A percentile compares a stretch with the other conserved stretches of the same genome.
Evolutionary conservation across 202 grass and related monocot species (phyloP).

Genomic region (Dendrocalamus latiflorus): DNA sequence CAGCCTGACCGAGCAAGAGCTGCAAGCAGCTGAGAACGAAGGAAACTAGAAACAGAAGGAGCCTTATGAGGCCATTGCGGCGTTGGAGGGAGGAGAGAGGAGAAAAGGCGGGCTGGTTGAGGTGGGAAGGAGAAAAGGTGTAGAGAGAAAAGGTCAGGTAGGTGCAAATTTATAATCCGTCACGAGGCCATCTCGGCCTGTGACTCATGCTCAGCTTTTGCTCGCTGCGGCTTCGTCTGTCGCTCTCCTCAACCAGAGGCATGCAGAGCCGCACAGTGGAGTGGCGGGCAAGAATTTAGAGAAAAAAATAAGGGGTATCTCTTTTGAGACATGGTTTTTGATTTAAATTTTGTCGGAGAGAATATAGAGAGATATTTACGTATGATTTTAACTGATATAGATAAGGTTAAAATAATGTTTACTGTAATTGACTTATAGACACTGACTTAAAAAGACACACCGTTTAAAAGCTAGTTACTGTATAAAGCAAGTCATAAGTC

Average conservation of each 20-base stretch:
- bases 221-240: not conserved
- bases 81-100: not conserved
- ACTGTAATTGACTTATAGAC: no score
- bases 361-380: no score
- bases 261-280: not conserved
- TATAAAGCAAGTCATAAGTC: no score
- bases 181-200: constrained; percentile 16
- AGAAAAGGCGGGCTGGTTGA: constrained; percentile 30
- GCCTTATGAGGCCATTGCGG: not conserved
- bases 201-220: constrained; percentile 16
- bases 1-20: not conserved
- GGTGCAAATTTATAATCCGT: constrained; percentile 24
- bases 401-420: no score
- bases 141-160: not conserved
- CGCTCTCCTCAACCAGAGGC: not conserved
- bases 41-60: not conserved
- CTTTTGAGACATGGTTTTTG: no score
- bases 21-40: not conserved
- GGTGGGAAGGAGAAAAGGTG: not conserved
- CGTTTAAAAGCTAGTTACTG: no score
- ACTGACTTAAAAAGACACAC: no score
- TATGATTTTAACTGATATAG: no score
- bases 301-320: no score
- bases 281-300: no score
- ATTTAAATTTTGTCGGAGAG: no score